phyloP scores from a whole-genome alignment of 257 asterid species.

The Euphrasia confusa region DNA sequence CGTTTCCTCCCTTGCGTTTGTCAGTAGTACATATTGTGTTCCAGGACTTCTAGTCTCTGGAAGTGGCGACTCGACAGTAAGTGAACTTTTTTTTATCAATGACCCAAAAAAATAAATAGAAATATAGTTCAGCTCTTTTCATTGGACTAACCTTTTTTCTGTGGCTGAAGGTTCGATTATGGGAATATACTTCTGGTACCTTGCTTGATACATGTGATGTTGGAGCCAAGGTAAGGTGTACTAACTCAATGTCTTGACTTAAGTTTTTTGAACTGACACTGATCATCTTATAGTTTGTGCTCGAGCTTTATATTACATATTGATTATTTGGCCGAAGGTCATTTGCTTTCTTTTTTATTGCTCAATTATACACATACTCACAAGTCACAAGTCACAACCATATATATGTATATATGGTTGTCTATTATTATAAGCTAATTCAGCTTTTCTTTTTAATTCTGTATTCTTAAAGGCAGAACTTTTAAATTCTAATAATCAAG shows the following conservation, averaged over 20 bases:
- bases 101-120: background rate
- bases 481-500: constrained; percentile 37
- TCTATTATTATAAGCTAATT: background rate
- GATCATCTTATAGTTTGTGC: background rate
- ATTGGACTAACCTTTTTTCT: constrained; percentile 19
- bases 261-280: background rate
- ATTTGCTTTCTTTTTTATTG: background rate
- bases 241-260: background rate
- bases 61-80: constrained; percentile 96
- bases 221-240: constrained; percentile 54
- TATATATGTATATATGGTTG: too few species aligned
- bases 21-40: constrained; percentile 40
- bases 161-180: constrained; percentile 69
- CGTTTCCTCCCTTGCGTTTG: constrained; percentile 74
- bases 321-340: background rate
- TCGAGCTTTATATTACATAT: background rate
- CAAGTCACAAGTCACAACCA: too few species aligned
- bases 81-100: constrained; percentile 29
- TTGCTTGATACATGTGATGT: constrained; percentile 81
- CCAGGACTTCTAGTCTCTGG: constrained; percentile 72
- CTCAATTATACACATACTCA: too few species aligned
- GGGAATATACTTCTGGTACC: constrained; percentile 76
- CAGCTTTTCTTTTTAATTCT: constrained; percentile 23
- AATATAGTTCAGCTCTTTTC: background rate
- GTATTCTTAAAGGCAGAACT: constrained; percentile 56